Evolutionary conservation across 2,329 filamentous ascomycete genomes (phyloP), one percentile per base, ranked within the genome.

Genomic region (Phoma sp.): DNA sequence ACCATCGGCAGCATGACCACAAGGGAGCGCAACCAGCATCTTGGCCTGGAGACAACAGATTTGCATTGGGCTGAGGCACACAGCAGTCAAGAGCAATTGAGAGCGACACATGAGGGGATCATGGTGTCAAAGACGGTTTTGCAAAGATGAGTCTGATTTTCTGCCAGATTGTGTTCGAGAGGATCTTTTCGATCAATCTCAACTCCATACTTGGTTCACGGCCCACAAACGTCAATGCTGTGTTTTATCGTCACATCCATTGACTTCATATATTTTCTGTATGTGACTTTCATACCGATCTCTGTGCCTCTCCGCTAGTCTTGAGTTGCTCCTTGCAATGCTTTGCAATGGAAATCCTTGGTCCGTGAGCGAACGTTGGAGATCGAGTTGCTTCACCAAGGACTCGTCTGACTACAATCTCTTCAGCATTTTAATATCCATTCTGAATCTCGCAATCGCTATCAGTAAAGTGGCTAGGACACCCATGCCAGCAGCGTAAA

Each of bases 401-500:
- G 18, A 18, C 18, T 18, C 18, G 18, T 18, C 18, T 30, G 11
- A 30, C 27, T 9, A 36, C 11, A 45, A 11, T 10, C 40, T 35
- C n/a, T 32, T 30, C 5, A 43, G 18, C 10, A 32, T 23, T 10
- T 46, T 46, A 3, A 5, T 37, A 4, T 46, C 43, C 33, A 36
- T 10, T 0, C 23, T 30, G 4, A 45, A 32, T 10, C 32, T 10
- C 25, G 42, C 30, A 9, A 11, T 22, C 25, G 24, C 22, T 7
- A 45, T 24, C 18, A 45, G 22, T 7, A 36, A 13, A 3, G 32
- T 48, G 13, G 66, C 65, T 4, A 59, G 41, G 8, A 59, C 61
- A 10, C 66, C 66, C 2, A 65, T 60, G 5, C 62, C 65, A 13
- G 67, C 67, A 33, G 69, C 68, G 25, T 68, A 72, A 50, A 69